A percentile compares a stretch with the other conserved stretches of the same genome.
These are phyloP conservation scores for Colletotrichum tropicale DNA, from an alignment of 2,329 filamentous ascomycete species.

Conservation along the genomic window DNA sequence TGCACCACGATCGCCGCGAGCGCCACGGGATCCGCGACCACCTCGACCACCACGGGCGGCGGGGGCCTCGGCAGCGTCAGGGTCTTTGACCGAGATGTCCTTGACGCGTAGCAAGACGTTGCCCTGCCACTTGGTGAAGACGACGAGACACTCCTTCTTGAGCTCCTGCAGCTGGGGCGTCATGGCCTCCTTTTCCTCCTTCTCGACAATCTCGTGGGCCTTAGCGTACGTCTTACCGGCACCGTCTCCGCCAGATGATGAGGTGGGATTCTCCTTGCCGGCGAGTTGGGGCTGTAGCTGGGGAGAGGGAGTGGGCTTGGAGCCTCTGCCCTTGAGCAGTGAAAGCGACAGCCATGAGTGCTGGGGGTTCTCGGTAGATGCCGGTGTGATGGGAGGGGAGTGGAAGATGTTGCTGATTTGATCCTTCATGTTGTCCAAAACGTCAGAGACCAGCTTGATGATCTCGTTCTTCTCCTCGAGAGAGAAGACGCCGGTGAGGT, in stretches of 20 bases:
- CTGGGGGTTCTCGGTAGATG: constrained; percentile 31
- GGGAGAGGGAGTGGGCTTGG: not conserved
- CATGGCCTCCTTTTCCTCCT: constrained; percentile 35
- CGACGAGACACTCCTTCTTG: constrained; percentile 70
- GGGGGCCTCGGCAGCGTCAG: constrained; percentile 19
- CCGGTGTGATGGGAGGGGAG: constrained; percentile 39
- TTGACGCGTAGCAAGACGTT: constrained; percentile 72
- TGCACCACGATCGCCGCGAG: constrained; percentile 21
- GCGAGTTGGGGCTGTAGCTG: constrained; percentile 8
- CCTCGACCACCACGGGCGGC: constrained; percentile 40
- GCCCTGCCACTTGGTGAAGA: constrained; percentile 83
- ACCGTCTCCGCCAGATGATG: constrained; percentile 12
- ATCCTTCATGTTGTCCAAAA: constrained; percentile 60
- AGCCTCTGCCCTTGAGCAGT: constrained; percentile 26
- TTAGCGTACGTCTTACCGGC: constrained; percentile 27
- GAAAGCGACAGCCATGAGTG: constrained; percentile 40
- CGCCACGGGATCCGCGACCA: constrained; percentile 25
- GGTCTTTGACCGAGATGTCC: constrained; percentile 64
- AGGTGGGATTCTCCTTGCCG: not conserved
- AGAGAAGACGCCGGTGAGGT: constrained; percentile 55
- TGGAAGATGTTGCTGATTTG: constrained; percentile 59
- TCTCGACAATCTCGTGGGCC: constrained; percentile 31
- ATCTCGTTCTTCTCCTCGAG: constrained; percentile 56
- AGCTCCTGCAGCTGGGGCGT: constrained; percentile 50
- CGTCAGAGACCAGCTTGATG: constrained; percentile 51